These are phyloP conservation scores for sunflower (Helianthus annuus) DNA, from an alignment of 129 eudicot genomes.

Conservation along the genomic window DNA sequence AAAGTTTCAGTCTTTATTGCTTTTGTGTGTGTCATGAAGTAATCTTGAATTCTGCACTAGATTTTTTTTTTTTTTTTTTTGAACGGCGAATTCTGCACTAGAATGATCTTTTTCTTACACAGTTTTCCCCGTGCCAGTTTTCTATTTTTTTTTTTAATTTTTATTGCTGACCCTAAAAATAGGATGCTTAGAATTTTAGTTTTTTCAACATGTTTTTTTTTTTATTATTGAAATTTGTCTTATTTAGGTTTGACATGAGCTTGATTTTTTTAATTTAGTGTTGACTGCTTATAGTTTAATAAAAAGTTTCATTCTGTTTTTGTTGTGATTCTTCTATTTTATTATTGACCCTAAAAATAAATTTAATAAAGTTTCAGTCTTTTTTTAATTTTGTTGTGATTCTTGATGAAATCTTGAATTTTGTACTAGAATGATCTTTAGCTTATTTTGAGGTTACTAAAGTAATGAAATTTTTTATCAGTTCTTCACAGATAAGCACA, in stretches of 20 bases:
- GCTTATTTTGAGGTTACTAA: conserved; percentile 15
- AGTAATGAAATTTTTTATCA: conserved; percentile 24
- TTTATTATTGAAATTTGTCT: too few species aligned
- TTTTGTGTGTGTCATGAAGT: not conserved
- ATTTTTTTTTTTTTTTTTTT: too few species aligned
- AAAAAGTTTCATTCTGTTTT: not conserved
- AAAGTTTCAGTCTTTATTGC: not conserved
- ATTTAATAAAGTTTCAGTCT: not conserved
- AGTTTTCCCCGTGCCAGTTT: too few species aligned
- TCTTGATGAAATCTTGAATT: conserved; percentile 5
- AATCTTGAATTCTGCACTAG: not conserved
- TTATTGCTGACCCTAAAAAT: too few species aligned
- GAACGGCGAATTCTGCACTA: not conserved
- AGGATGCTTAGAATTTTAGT: too few species aligned
- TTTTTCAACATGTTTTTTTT: too few species aligned
- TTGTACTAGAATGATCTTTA: not conserved
- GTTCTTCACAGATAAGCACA: conserved; percentile 64
- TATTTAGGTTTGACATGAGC: too few species aligned
- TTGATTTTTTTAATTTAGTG: too few species aligned
- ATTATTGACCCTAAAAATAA: too few species aligned
- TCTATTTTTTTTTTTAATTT: too few species aligned
- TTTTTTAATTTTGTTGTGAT: not conserved
- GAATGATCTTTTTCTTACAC: not conserved
- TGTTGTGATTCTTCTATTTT: not conserved
- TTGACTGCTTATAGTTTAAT: not conserved